Conservation (phyloP, 129 eudicot genomes). For the Ambrosia artemisiifolia region DNA sequence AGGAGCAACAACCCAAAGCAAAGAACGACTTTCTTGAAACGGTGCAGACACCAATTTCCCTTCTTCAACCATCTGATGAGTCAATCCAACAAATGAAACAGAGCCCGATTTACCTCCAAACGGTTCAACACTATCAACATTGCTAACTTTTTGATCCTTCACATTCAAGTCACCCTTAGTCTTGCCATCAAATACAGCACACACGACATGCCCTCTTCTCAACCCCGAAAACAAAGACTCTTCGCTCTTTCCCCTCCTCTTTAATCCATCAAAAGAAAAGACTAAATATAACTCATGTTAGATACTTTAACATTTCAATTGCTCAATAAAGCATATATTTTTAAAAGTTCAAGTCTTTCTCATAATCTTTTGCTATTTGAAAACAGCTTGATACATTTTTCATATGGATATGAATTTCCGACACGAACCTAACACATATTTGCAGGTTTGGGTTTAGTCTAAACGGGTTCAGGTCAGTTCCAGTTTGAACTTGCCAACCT, state of each 20-base stretch:
- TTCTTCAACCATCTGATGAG: slow-evolving; percentile 72
- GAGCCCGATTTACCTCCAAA: slow-evolving; percentile 87
- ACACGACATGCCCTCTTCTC: slow-evolving; percentile 27
- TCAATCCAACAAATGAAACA: slow-evolving; percentile 68
- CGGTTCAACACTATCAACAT: slow-evolving; percentile 43
- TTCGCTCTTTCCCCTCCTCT: slow-evolving; percentile 18
- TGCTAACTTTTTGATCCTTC: slow-evolving; percentile 22
- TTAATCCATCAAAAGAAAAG: slow-evolving; percentile 16
- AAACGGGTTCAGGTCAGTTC: too few relatives aligned
- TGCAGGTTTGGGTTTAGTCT: too few relatives aligned
- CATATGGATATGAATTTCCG: neutral
- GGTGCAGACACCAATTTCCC: slow-evolving; percentile 64
- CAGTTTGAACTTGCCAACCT: too few relatives aligned
- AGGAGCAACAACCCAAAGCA: slow-evolving; percentile 74
- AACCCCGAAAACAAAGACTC: slow-evolving; percentile 21
- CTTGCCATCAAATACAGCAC: slow-evolving; percentile 35
- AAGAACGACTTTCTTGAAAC: slow-evolving; percentile 53
- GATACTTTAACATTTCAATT: neutral
- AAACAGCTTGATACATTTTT: neutral
- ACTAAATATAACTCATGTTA: neutral
- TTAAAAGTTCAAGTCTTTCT: neutral
- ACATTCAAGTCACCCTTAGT: slow-evolving; percentile 18
- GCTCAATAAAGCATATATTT: neutral
- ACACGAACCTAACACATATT: too few relatives aligned
- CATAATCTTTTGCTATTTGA: neutral